Conservation (phyloP, 164 flowering plant genomes). For the Cinnamomum chago region DNA sequence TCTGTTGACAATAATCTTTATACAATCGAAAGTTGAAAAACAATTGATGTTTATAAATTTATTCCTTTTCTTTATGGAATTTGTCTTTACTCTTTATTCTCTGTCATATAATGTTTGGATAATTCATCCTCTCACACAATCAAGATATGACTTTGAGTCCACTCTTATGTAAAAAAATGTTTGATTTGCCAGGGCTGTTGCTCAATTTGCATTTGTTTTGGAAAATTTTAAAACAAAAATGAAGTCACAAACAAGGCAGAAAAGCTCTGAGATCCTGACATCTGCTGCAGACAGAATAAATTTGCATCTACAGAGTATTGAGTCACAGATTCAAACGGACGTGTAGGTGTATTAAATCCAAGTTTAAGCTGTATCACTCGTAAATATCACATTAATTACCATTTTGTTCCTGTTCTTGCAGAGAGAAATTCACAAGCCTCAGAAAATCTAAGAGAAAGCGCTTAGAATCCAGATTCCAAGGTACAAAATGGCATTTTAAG, state of each 20-base stretch:
- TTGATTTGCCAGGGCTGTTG: conserved; percentile 48
- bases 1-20: not conserved
- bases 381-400: not conserved
- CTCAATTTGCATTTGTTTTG: conserved; percentile 53
- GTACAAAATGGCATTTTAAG: conserved; percentile 29
- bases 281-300: conserved; percentile 49
- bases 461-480: conserved; percentile 63
- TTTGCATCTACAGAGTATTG: conserved; percentile 47
- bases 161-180: not conserved
- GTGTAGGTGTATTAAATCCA: conserved; percentile 41
- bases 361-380: not conserved
- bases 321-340: conserved; percentile 50
- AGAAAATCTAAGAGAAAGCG: conserved; percentile 60
- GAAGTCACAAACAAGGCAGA: conserved; percentile 45
- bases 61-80: not conserved
- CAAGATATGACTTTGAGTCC: not conserved
- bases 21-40: not conserved
- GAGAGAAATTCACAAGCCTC: conserved; percentile 53
- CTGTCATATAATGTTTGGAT: not conserved
- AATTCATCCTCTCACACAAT: not conserved
- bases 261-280: conserved; percentile 59
- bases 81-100: not conserved
- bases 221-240: conserved; percentile 57
- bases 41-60: not conserved
- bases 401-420: conserved; percentile 29